Percentiles rank a stretch among this genome's conserved stretches.
Conservation (phyloP, 495 filamentous ascomycete genomes). For the Neurospora cerealis region DNA sequence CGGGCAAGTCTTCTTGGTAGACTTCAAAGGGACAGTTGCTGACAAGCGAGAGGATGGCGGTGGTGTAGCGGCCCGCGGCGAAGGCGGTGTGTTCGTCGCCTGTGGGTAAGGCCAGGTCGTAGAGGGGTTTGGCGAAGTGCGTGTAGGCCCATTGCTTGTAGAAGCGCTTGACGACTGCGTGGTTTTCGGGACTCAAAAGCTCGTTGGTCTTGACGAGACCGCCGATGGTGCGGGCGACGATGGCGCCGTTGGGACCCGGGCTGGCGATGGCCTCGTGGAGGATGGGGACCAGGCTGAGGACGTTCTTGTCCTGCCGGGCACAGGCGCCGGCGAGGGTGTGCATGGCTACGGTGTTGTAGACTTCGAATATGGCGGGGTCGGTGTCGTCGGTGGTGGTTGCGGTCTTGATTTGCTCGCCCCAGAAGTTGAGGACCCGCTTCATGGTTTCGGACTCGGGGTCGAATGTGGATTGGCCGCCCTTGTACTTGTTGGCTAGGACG, state of each 20-base stretch:
- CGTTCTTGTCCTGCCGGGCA: slow-evolving; percentile 19
- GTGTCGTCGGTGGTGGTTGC: slow-evolving; percentile 3
- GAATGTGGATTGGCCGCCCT: slow-evolving; percentile 14
- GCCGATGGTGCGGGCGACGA: slow-evolving; percentile 20
- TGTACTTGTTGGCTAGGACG: slow-evolving; percentile 29
- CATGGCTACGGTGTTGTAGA: slow-evolving; percentile 15
- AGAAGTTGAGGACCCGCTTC: slow-evolving; percentile 11
- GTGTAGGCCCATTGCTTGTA: slow-evolving; percentile 27
- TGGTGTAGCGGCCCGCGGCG: slow-evolving; percentile 16
- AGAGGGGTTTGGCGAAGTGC: slow-evolving; percentile 19
- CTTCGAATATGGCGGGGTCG: slow-evolving; percentile 9
- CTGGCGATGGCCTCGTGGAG: slow-evolving; percentile 12
- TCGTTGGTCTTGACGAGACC: slow-evolving; percentile 14
- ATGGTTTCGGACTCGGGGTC: slow-evolving; percentile 19
- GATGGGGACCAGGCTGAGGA: slow-evolving; percentile 8
- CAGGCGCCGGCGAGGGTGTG: slow-evolving; percentile 19
- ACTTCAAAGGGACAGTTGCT: slow-evolving; percentile 29
- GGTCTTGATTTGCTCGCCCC: slow-evolving; percentile 12
- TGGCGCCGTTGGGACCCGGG: slow-evolving; percentile 11
- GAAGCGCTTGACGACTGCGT: slow-evolving; percentile 22
- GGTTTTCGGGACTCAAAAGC: slow-evolving; percentile 18
- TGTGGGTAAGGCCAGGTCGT: slow-evolving; percentile 14
- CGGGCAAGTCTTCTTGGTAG: slow-evolving; percentile 28
- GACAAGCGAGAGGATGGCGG: slow-evolving; percentile 27
- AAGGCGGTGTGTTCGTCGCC: neutral